These are phyloP conservation scores for Salisapilia sapeloensis DNA, from an alignment of 352 stramenopile genomes.

Conservation along the genomic window DNA sequence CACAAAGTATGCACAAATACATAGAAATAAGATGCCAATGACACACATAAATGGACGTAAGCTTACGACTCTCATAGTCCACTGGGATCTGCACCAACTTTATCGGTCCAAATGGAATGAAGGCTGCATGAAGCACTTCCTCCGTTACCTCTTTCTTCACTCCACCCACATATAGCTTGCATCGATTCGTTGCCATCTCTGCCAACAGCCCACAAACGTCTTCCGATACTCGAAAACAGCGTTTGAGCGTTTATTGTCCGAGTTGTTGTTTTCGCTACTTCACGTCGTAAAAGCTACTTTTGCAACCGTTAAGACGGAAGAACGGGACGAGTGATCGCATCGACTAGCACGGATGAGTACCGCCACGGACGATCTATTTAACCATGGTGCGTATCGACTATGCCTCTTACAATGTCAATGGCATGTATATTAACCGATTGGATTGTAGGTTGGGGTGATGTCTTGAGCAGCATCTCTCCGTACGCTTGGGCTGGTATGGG, in stretches of 20 bases:
- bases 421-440: background rate
- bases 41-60: background rate
- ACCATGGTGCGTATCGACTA: slow-evolving; percentile 38
- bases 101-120: slow-evolving; percentile 68
- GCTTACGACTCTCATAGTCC: slow-evolving; percentile 57
- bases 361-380: slow-evolving; percentile 71
- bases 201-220: no score
- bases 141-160: slow-evolving; percentile 80
- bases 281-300: no score
- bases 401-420: background rate
- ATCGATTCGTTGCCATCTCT: slow-evolving; percentile 26
- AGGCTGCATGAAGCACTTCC: slow-evolving; percentile 71
- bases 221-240: no score
- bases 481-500: slow-evolving; percentile 97
- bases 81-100: slow-evolving; percentile 64
- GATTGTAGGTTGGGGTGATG: slow-evolving; percentile 77
- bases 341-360: slow-evolving; percentile 33
- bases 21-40: background rate
- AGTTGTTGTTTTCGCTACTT: no score
- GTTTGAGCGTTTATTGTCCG: no score
- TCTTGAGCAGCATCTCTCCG: slow-evolving; percentile 97
- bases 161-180: slow-evolving; percentile 81
- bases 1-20: background rate
- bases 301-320: no score
- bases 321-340: no score